Conservation (phyloP, 345 rosid species). For the Eucalyptus paniculata region DNA sequence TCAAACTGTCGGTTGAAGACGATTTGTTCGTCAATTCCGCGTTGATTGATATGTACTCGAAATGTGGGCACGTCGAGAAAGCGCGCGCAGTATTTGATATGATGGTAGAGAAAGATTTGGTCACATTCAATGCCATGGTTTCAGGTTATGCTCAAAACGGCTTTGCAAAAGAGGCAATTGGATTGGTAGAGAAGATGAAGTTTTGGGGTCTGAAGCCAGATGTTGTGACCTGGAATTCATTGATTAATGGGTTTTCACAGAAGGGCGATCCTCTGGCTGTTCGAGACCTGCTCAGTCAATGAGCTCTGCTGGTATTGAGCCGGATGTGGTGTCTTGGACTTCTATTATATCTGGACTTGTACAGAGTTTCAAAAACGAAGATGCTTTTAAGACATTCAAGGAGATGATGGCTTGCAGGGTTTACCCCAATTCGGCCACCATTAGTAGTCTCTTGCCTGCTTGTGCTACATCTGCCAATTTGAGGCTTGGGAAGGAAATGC, state of each 20-base stretch:
- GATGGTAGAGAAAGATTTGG: constrained; percentile 44
- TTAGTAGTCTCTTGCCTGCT: constrained; percentile 65
- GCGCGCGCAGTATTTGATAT: constrained; percentile 42
- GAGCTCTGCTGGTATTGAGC: constrained; percentile 33
- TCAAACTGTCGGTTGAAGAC: constrained; percentile 28
- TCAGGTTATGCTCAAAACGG: constrained; percentile 55
- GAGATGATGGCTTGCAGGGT: constrained; percentile 43
- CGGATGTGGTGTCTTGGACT: constrained; percentile 80
- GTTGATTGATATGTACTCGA: constrained; percentile 78
- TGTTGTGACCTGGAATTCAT: constrained; percentile 58
- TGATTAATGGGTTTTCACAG: constrained; percentile 57
- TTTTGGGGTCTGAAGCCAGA: constrained; percentile 31
- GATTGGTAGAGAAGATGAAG: constrained; percentile 33
- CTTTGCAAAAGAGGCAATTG: constrained; percentile 27
- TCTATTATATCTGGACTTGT: constrained; percentile 70
- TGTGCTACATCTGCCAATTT: constrained; percentile 33
- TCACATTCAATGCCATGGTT: constrained; percentile 57
- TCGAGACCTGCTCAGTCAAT: constrained; percentile 32
- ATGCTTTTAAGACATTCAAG: constrained; percentile 48
- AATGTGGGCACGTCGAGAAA: constrained; percentile 25
- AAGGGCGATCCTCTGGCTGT: constrained; percentile 33
- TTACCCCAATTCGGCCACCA: constrained; percentile 48
- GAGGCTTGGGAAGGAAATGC: constrained; percentile 60
- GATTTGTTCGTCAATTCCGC: constrained; percentile 53
- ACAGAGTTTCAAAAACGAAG: constrained; percentile 35